Base-by-base conservation (phyloP, 2,329 filamentous ascomycete genomes). In the Fonsecaea multimorphosa region DNA sequence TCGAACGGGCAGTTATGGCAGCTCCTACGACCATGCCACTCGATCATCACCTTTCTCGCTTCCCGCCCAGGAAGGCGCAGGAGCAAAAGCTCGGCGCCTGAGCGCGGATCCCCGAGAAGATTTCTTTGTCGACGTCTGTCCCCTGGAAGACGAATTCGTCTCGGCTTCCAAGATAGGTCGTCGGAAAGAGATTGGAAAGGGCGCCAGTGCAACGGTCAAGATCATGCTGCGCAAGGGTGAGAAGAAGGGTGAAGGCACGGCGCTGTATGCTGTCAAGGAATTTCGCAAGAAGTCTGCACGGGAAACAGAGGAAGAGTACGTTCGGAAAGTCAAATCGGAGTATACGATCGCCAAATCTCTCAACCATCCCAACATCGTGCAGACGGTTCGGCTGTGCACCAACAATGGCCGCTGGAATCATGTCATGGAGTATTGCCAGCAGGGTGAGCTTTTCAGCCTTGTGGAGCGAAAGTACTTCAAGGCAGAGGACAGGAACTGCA, bases 321-420 rank as follows among this genome's bases (percentile, higher is more conserved):
- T 91, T 70, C 89, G 92, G 78, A 95, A 96, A 82, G 91, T 96
- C 81, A 96, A 94, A 78, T 93, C 91, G 1, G 93, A 97, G 76
- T 97, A 88, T 79, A 92, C 89, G 76, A 93, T 96, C 70, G 91
- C 91, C 66, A 93, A 93, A 81, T 92, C 90, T 70, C 80, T 93
- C 67, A 87, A 92, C 73, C 92, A 96, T 75, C 91, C 92, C 58
- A 96, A 96, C 76, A 91, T 96, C 72, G 90, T 96, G 69, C 86
- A 92, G 77, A 93, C 91, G 0, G 80, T 93, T 62, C 87, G 89
- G 32, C 83, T 96, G 5, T 95, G 92, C 79, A 87, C 85, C 14
- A 85, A 93, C 71, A 86, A 88, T 71, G 87, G 86, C 34, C 87
- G 89, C 44, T 96, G 91, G 90, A 93, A 92, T 76, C 91, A 96